Conservation (phyloP, 2,329 filamentous ascomycete species). For the Hypoxylon sp. region DNA sequence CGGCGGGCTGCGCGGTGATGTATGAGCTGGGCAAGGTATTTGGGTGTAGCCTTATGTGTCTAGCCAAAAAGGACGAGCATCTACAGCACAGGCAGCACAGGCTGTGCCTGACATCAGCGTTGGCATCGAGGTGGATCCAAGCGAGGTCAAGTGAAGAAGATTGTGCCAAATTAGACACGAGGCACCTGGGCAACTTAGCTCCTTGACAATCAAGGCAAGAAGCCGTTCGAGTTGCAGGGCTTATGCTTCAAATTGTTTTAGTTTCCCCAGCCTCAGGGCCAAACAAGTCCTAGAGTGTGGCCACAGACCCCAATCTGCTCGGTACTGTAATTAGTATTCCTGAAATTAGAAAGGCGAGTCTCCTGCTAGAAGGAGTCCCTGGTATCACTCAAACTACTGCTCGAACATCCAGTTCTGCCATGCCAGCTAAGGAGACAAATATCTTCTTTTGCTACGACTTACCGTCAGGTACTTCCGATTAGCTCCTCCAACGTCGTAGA, state of each 20-base stretch:
- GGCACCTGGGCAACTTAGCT: constrained; percentile 40
- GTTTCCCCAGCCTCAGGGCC: constrained; percentile 44
- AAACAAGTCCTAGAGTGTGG: constrained; percentile 45
- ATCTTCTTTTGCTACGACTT: constrained; percentile 13
- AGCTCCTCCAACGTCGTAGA: not conserved
- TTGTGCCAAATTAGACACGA: constrained; percentile 44
- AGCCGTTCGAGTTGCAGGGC: constrained; percentile 54
- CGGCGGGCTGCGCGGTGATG: constrained; percentile 41
- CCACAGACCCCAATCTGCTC: constrained; percentile 42
- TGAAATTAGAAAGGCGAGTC: constrained; percentile 42
- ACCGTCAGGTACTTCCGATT: constrained; percentile 22
- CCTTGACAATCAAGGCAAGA: constrained; percentile 54
- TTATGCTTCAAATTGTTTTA: constrained; percentile 51
- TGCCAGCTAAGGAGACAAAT: constrained; percentile 16
- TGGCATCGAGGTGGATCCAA: constrained; percentile 44
- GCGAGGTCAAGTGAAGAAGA: constrained; percentile 44
- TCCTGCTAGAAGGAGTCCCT: constrained; percentile 39
- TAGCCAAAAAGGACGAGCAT: constrained; percentile 39
- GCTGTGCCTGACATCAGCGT: constrained; percentile 41
- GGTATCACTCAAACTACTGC: constrained; percentile 43
- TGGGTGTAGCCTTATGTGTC: constrained; percentile 50
- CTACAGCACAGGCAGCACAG: constrained; percentile 40
- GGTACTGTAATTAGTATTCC: constrained; percentile 45
- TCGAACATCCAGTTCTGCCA: constrained; percentile 15
- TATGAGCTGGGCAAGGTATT: constrained; percentile 45